These are phyloP conservation scores for Stenogyne calaminthoides DNA, from an alignment of 305 asterid genomes.

Conservation along the genomic window DNA sequence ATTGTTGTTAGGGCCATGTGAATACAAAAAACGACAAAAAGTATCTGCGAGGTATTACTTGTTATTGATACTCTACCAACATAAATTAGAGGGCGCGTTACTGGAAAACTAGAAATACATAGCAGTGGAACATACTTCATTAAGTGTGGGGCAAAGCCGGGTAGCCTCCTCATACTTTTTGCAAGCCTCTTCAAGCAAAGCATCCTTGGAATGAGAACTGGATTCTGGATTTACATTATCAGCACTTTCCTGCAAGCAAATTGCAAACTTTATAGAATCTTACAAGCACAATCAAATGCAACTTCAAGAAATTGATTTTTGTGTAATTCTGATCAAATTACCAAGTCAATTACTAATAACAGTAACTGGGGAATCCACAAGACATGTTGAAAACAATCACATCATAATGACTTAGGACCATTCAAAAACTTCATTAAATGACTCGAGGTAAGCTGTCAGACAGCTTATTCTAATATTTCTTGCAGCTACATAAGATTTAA, in stretches of 20 bases:
- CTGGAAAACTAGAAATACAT: slow-evolving; percentile 14
- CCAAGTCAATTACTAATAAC: slow-evolving; percentile 11
- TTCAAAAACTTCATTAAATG: slow-evolving; percentile 19
- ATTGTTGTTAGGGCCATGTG: neutral
- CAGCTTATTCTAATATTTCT: slow-evolving; percentile 1
- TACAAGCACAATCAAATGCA: slow-evolving; percentile 20
- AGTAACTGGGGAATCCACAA: slow-evolving; percentile 24
- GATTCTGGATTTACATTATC: slow-evolving; percentile 91
- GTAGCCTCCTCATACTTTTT: slow-evolving; percentile 96
- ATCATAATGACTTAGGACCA: slow-evolving; percentile 7
- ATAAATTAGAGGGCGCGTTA: slow-evolving; percentile 21
- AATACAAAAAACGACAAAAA: slow-evolving; percentile 21
- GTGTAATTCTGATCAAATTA: slow-evolving; percentile 15
- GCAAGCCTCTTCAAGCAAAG: slow-evolving; percentile 97
- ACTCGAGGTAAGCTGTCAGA: slow-evolving; percentile 18
- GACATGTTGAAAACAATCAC: slow-evolving; percentile 12
- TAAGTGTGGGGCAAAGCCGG: slow-evolving; percentile 89
- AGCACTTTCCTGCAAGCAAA: slow-evolving; percentile 92
- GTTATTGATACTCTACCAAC: slow-evolving; percentile 21
- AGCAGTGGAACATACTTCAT: slow-evolving; percentile 70
- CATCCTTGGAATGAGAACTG: slow-evolving; percentile 89
- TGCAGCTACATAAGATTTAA: slow-evolving; percentile 20
- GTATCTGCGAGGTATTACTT: slow-evolving; percentile 22
- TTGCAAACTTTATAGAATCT: slow-evolving; percentile 20
- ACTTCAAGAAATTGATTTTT: slow-evolving; percentile 14